A percentile compares a stretch with the other conserved stretches of the same genome.
These are phyloP conservation scores for Alternaria viburni DNA, from an alignment of 2,329 filamentous ascomycete genomes.

Conservation along the genomic window DNA sequence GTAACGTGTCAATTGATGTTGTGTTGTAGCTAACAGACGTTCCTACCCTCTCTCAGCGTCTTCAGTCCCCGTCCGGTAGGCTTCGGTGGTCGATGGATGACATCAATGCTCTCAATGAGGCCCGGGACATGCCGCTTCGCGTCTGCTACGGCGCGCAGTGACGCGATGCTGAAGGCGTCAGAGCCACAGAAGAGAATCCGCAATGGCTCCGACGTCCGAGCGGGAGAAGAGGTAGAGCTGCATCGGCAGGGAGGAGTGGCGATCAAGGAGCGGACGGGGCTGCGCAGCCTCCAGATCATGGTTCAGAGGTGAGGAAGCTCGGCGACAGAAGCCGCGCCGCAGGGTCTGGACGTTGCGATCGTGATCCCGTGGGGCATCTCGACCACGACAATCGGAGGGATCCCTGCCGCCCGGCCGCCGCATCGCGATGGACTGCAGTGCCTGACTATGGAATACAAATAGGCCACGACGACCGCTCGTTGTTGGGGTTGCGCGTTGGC, in stretches of 20 bases:
- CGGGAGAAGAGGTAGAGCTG: conserved; percentile 15
- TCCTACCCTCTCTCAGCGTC: conserved; percentile 67
- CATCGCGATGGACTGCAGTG: conserved; percentile 3
- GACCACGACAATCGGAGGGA: conserved; percentile 2
- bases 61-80: conserved; percentile 77
- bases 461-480: conserved; percentile 5
- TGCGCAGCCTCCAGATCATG: conserved; percentile 25
- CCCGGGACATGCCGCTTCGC: conserved; percentile 56
- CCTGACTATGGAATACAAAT: conserved; percentile 7
- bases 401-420: conserved; percentile 2
- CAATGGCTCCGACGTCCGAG: conserved; percentile 60
- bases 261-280: conserved; percentile 28
- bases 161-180: conserved; percentile 84
- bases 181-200: conserved; percentile 93
- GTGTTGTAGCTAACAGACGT: neutral
- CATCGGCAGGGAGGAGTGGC: conserved; percentile 9
- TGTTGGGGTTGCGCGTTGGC: neutral
- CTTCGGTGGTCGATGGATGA: conserved; percentile 82
- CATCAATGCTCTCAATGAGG: conserved; percentile 73
- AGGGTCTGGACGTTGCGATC: conserved; percentile 8
- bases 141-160: conserved; percentile 70
- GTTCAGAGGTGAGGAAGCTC: conserved; percentile 7
- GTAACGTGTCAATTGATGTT: conserved; percentile 17
- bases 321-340: conserved; percentile 7
- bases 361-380: conserved; percentile 16